These are phyloP conservation scores for Podospora anserina DNA, from an alignment of 495 filamentous ascomycete genomes.

Conservation along the genomic window DNA sequence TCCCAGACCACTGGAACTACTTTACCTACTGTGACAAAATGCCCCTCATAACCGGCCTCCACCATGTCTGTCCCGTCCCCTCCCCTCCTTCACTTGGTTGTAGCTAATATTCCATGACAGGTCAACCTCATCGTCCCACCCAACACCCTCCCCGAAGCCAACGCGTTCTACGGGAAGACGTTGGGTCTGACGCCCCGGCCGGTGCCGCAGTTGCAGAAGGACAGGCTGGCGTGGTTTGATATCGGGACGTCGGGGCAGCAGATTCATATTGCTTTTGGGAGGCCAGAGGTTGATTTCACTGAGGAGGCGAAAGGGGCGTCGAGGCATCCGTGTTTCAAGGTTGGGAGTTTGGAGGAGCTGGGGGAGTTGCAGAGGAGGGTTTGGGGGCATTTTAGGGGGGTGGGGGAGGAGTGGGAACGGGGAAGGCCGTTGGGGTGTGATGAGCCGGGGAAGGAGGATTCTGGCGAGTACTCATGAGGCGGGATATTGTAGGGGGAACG, in stretches of 20 bases:
- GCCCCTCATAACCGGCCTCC: constrained; percentile 56
- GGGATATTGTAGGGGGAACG: no score
- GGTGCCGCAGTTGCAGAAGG: constrained; percentile 51
- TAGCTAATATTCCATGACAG: background rate
- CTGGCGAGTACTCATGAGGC: constrained; percentile 5
- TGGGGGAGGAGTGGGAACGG: constrained; percentile 40
- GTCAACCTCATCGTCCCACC: constrained; percentile 58
- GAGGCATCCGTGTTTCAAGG: constrained; percentile 58
- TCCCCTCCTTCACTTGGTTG: background rate
- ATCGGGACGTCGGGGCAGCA: constrained; percentile 57
- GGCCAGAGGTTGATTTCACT: constrained; percentile 40
- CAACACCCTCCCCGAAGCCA: constrained; percentile 51
- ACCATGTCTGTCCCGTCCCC: constrained; percentile 37
- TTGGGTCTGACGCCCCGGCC: constrained; percentile 49
- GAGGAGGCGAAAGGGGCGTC: constrained; percentile 25
- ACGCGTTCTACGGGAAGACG: constrained; percentile 55
- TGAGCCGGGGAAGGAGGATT: constrained; percentile 50
- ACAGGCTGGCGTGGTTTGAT: constrained; percentile 58
- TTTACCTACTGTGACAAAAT: constrained; percentile 5
- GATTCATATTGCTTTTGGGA: constrained; percentile 54
- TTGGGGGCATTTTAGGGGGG: constrained; percentile 52
- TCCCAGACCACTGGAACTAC: no score
- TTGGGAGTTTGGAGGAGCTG: constrained; percentile 46
- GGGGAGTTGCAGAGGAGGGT: constrained; percentile 46
- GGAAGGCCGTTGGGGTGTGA: constrained; percentile 50